phyloP scores from a whole-genome alignment of 2,329 filamentous ascomycete species.

The Tolypocladium pustulatum region DNA sequence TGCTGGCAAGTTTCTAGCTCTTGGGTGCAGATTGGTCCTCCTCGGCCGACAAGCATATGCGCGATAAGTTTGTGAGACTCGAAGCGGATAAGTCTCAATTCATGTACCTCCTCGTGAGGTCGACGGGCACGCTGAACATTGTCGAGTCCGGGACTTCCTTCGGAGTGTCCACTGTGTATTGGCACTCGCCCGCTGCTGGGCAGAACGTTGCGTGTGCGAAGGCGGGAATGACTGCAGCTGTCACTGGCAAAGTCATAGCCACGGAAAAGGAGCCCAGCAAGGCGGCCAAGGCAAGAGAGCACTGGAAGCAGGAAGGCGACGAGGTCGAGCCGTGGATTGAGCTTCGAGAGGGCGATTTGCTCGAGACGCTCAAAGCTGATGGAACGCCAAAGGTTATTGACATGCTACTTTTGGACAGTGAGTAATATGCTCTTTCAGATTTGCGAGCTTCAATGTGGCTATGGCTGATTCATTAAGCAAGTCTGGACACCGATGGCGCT shows the following conservation, averaged over 20 bases:
- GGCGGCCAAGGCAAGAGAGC: conserved; percentile 34
- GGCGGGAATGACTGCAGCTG: conserved; percentile 1
- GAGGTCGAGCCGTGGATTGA: conserved; percentile 41
- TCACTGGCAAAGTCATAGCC: conserved; percentile 35
- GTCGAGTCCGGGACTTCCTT: conserved; percentile 53
- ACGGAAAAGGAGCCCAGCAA: conserved; percentile 50
- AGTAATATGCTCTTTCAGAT: conserved; percentile 18
- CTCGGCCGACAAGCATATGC: conserved; percentile 25
- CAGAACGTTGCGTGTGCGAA: conserved; percentile 26
- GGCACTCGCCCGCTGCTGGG: conserved; percentile 45
- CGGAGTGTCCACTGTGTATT: conserved; percentile 52
- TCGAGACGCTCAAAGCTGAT: conserved; percentile 34
- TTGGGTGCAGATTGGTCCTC: conserved; percentile 11
- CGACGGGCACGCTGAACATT: conserved; percentile 36
- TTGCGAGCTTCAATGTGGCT: too few relatives aligned
- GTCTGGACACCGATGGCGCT: conserved; percentile 46
- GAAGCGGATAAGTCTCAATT: conserved; percentile 48
- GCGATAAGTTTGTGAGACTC: conserved; percentile 48
- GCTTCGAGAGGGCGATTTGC: conserved; percentile 44
- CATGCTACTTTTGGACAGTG: conserved; percentile 50
- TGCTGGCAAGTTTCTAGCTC: conserved; percentile 12
- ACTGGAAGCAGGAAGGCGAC: conserved; percentile 42
- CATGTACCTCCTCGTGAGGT: conserved; percentile 41
- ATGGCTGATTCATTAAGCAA: conserved; percentile 11
- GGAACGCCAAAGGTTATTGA: conserved; percentile 39